Evolutionary conservation across 306 rosid species (phyloP).

Genomic region (Alnus glutinosa): DNA sequence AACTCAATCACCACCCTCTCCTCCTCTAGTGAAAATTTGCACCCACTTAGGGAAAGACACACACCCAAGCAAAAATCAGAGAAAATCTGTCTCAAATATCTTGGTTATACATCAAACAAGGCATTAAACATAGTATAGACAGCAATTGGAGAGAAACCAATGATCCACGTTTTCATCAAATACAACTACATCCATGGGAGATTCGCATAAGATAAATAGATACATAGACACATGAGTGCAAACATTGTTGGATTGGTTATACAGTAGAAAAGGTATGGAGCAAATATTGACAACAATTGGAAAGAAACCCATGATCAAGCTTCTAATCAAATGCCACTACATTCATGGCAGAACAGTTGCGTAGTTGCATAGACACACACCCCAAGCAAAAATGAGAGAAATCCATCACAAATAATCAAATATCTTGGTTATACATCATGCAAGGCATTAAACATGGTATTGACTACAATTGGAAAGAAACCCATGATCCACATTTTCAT

Average conservation of each 20-base stretch:
- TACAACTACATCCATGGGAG: neutral
- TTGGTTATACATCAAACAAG: neutral
- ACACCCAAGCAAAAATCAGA: constrained; percentile 10
- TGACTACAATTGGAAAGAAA: neutral
- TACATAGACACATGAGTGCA: neutral
- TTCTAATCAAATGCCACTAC: neutral
- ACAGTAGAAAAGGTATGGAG: neutral
- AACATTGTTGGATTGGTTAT: neutral
- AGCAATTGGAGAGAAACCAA: neutral
- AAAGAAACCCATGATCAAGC: neutral
- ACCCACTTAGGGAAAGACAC: constrained; percentile 51
- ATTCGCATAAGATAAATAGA: too few relatives aligned
- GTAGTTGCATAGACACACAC: neutral
- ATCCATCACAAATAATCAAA: neutral
- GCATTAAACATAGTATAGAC: neutral
- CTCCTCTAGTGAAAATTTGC: constrained; percentile 84
- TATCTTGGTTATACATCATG: neutral
- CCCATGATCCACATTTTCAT: constrained; percentile 12
- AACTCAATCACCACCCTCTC: constrained; percentile 87
- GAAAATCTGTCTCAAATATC: neutral
- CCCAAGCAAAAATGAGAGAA: constrained; percentile 9
- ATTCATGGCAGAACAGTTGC: too few relatives aligned
- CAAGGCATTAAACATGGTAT: neutral
- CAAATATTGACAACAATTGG: neutral
- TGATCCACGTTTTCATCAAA: constrained; percentile 11